A percentile compares a stretch with the other conserved stretches of the same genome.
These are phyloP conservation scores for Xenoacremonium recifei DNA, from an alignment of 2,329 filamentous ascomycete genomes.

Conservation along the genomic window DNA sequence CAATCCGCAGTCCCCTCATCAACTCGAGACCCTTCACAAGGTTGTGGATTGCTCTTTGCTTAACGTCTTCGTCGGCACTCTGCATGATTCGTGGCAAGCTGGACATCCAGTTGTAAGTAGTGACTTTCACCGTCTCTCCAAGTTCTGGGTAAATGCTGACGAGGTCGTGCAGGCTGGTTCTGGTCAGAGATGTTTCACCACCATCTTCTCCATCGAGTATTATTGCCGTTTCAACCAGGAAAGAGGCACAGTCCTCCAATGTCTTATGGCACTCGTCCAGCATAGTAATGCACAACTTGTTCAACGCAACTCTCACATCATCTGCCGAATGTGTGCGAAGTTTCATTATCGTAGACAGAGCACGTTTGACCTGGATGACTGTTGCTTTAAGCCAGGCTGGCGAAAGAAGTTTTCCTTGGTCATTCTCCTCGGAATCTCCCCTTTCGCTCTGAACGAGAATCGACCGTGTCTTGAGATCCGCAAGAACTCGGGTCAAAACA, in stretches of 20 bases:
- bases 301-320: slow-evolving; percentile 67
- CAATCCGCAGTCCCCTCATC: slow-evolving; percentile 60
- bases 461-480: slow-evolving; percentile 54
- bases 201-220: slow-evolving; percentile 58
- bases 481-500: slow-evolving; percentile 54
- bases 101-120: slow-evolving; percentile 77
- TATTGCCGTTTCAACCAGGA: slow-evolving; percentile 81
- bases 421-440: slow-evolving; percentile 18
- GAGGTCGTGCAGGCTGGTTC: slow-evolving; percentile 59
- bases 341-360: slow-evolving; percentile 74
- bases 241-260: slow-evolving; percentile 63
- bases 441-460: slow-evolving; percentile 38
- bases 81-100: slow-evolving; percentile 82
- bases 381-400: slow-evolving; percentile 77
- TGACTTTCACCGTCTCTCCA: slow-evolving; percentile 63
- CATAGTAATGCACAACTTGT: slow-evolving; percentile 69
- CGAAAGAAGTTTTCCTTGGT: slow-evolving; percentile 40
- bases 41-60: slow-evolving; percentile 69
- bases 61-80: slow-evolving; percentile 75
- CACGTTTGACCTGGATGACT: slow-evolving; percentile 76
- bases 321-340: slow-evolving; percentile 67
- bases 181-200: slow-evolving; percentile 33
- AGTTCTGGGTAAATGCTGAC: slow-evolving; percentile 61
- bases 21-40: slow-evolving; percentile 72
- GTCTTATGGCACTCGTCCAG: slow-evolving; percentile 77